phyloP scores from a whole-genome alignment of 2,329 filamentous ascomycete genomes.

The Fusarium vanettenii region DNA sequence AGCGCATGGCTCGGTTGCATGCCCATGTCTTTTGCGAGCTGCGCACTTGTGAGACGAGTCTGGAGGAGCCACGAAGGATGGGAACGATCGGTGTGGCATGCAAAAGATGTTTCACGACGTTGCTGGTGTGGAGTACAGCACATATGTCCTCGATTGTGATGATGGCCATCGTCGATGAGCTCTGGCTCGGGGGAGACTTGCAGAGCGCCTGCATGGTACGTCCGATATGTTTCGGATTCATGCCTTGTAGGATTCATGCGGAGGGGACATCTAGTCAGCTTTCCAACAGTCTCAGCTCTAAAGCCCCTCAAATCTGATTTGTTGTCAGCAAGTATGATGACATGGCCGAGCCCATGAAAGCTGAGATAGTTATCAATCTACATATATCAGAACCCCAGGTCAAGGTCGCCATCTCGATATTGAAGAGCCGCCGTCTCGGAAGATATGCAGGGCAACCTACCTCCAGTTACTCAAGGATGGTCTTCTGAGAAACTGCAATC shows the following conservation, averaged over 20 bases:
- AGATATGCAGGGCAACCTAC: not conserved
- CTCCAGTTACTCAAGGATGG: slow-evolving; percentile 8
- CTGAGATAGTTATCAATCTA: not conserved
- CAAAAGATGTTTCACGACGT: not conserved
- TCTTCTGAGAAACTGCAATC: not conserved
- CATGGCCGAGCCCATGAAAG: not conserved
- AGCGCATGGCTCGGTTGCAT: not conserved
- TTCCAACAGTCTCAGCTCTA: not conserved
- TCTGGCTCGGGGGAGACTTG: not conserved
- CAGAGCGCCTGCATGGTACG: not conserved
- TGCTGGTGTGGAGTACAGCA: not conserved
- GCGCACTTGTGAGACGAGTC: not conserved
- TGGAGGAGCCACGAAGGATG: not conserved
- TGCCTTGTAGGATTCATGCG: not conserved
- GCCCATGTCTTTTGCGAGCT: not conserved
- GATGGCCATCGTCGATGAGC: not conserved
- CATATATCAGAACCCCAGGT: not conserved
- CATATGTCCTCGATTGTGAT: not conserved
- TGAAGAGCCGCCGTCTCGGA: not conserved
- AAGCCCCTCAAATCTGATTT: not conserved
- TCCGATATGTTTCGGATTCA: slow-evolving; percentile 9
- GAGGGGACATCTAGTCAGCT: not conserved
- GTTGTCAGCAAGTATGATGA: not conserved
- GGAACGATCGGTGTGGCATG: not conserved
- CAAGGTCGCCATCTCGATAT: not conserved